Evolutionary conservation across 352 stramenopile genomes (phyloP).

Genomic region (Globisporangium sylvaticum): DNA sequence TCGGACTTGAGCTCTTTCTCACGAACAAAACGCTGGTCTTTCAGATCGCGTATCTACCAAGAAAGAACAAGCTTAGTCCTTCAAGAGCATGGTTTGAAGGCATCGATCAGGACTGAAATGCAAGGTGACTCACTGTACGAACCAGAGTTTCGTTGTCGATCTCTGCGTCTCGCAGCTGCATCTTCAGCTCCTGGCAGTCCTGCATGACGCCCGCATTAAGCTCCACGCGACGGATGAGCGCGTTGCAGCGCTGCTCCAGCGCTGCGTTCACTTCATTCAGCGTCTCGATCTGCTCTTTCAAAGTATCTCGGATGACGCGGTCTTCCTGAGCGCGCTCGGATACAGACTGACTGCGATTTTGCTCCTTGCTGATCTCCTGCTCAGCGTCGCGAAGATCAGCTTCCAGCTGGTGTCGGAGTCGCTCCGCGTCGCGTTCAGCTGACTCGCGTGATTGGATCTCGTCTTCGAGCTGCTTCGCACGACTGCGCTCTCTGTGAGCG

Average conservation of each 20-base stretch:
- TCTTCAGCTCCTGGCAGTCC: slow-evolving; percentile 62
- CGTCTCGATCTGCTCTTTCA: slow-evolving; percentile 65
- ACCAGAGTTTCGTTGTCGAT: slow-evolving; percentile 72
- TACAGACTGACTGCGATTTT: slow-evolving; percentile 43
- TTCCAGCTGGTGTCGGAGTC: slow-evolving; percentile 43
- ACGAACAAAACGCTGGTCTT: slow-evolving; percentile 53
- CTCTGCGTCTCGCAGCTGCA: slow-evolving; percentile 53
- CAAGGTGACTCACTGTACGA: slow-evolving; percentile 32
- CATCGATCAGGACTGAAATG: neutral
- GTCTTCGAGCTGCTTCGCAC: slow-evolving; percentile 54
- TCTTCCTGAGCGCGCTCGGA: slow-evolving; percentile 50
- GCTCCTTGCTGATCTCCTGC: slow-evolving; percentile 45
- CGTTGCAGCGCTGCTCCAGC: slow-evolving; percentile 64
- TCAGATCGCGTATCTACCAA: slow-evolving; percentile 62
- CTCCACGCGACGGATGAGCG: slow-evolving; percentile 63
- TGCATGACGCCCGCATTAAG: slow-evolving; percentile 37
- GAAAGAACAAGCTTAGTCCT: neutral
- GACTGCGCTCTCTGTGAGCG: slow-evolving; percentile 45
- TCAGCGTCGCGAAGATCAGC: slow-evolving; percentile 51
- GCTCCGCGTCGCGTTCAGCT: slow-evolving; percentile 25
- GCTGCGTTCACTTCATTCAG: slow-evolving; percentile 74
- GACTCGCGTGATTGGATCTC: slow-evolving; percentile 43
- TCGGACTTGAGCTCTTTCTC: slow-evolving; percentile 63
- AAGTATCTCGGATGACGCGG: slow-evolving; percentile 37
- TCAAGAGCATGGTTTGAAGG: neutral